Conservation (phyloP, 2,329 filamentous ascomycete genomes). For the Camillea tinctor region DNA sequence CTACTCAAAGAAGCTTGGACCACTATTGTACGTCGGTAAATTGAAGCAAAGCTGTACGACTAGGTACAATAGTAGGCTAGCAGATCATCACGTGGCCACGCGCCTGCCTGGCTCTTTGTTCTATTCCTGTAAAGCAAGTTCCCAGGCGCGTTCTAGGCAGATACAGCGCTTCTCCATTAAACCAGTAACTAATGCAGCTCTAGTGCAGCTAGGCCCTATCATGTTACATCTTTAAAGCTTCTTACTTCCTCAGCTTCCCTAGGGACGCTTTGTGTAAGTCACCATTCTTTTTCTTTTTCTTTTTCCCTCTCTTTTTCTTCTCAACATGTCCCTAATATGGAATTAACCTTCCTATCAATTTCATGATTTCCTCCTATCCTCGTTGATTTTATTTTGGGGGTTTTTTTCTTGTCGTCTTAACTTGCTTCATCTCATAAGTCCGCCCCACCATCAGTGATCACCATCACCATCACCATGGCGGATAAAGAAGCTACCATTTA, state of each 20-base stretch:
- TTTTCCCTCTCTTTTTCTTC: too few species aligned
- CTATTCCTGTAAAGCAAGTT: not conserved
- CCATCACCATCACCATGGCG: too few species aligned
- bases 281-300: too few species aligned
- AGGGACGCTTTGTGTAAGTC: too few species aligned
- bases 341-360: too few species aligned
- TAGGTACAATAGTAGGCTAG: slow-evolving; percentile 10
- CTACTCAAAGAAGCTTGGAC: slow-evolving; percentile 18
- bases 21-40: too few species aligned
- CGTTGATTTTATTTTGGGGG: too few species aligned
- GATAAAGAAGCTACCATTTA: slow-evolving; percentile 93
- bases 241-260: too few species aligned
- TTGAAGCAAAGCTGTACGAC: slow-evolving; percentile 1
- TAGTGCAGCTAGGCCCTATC: not conserved
- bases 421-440: not conserved
- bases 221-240: not conserved
- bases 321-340: too few species aligned
- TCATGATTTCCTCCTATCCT: too few species aligned
- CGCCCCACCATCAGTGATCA: too few species aligned
- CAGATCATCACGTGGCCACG: slow-evolving; percentile 26
- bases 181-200: not conserved
- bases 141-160: slow-evolving; percentile 20
- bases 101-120: slow-evolving; percentile 21
- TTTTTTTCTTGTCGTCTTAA: slow-evolving; percentile 1
- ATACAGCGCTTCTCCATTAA: slow-evolving; percentile 1